phyloP scores from a whole-genome alignment of 495 filamentous ascomycete species.

The Hyaloscypha bicolor region DNA sequence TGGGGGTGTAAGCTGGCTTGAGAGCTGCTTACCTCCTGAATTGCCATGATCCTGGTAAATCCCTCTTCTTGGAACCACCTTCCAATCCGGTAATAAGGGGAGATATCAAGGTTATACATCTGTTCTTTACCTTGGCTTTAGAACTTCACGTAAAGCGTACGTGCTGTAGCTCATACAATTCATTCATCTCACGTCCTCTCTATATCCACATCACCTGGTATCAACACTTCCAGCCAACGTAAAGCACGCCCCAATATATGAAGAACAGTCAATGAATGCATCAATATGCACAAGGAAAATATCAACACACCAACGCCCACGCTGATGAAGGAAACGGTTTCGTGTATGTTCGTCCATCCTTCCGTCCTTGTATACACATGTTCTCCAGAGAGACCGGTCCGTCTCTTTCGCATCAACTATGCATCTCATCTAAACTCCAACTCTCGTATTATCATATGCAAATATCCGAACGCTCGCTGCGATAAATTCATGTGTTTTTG shows the following conservation, averaged over 20 bases:
- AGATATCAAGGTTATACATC: background rate
- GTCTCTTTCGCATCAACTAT: background rate
- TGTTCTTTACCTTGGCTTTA: too few species aligned
- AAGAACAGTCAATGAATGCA: background rate
- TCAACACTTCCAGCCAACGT: background rate
- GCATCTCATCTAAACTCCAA: background rate
- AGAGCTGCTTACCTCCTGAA: too few species aligned
- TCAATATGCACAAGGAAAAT: background rate
- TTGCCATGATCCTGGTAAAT: too few species aligned
- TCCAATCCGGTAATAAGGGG: background rate
- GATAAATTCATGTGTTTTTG: background rate
- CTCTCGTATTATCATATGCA: background rate
- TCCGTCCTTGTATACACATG: background rate
- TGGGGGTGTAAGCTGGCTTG: too few species aligned
- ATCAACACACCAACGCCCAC: slow-evolving; percentile 2
- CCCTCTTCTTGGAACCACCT: background rate
- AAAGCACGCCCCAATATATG: background rate
- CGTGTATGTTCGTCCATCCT: background rate
- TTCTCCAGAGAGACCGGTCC: background rate
- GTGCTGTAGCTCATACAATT: background rate
- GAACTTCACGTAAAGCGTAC: background rate
- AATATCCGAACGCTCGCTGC: background rate
- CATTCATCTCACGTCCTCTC: background rate
- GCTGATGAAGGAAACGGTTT: slow-evolving; percentile 1
- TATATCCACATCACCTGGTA: slow-evolving; percentile 3